Evolutionary conservation across 169 alveolate species (phyloP).

Genomic region (Plasmodium chabaudi): DNA sequence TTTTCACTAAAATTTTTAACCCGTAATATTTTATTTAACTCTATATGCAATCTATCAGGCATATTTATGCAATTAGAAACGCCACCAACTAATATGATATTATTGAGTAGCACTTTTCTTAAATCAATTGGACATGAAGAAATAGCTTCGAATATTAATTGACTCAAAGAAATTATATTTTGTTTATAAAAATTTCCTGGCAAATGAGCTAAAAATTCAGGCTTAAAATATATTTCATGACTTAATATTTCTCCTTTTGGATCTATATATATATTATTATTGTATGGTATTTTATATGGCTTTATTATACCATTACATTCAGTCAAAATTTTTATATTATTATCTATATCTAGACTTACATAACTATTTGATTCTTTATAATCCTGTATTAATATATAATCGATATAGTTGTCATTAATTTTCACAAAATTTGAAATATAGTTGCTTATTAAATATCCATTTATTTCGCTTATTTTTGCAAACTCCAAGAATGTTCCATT

Average conservation of each 20-base stretch:
- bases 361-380: slow-evolving; percentile 73
- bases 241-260: slow-evolving; percentile 74
- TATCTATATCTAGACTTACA: slow-evolving; percentile 69
- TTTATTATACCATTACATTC: slow-evolving; percentile 70
- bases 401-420: slow-evolving; percentile 45
- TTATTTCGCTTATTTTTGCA: slow-evolving; percentile 48
- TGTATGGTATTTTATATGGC: slow-evolving; percentile 73
- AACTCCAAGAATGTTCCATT: slow-evolving; percentile 50
- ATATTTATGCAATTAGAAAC: slow-evolving; percentile 71
- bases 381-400: slow-evolving; percentile 60
- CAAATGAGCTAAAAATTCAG: slow-evolving; percentile 76
- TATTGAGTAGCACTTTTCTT: slow-evolving; percentile 50
- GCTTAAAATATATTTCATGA: slow-evolving; percentile 75
- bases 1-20: slow-evolving; percentile 70
- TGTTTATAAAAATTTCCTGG: slow-evolving; percentile 75
- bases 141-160: slow-evolving; percentile 55
- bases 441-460: slow-evolving; percentile 69
- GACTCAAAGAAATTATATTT: slow-evolving; percentile 63
- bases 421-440: slow-evolving; percentile 73
- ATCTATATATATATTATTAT: slow-evolving; percentile 62
- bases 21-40: slow-evolving; percentile 25
- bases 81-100: slow-evolving; percentile 68
- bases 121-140: slow-evolving; percentile 74
- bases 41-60: slow-evolving; percentile 51
- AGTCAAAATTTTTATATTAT: slow-evolving; percentile 50